Percentiles rank a stretch among this genome's conserved stretches.
These are phyloP conservation scores for Corylus avellana DNA, from an alignment of 306 rosid species.

Conservation along the genomic window DNA sequence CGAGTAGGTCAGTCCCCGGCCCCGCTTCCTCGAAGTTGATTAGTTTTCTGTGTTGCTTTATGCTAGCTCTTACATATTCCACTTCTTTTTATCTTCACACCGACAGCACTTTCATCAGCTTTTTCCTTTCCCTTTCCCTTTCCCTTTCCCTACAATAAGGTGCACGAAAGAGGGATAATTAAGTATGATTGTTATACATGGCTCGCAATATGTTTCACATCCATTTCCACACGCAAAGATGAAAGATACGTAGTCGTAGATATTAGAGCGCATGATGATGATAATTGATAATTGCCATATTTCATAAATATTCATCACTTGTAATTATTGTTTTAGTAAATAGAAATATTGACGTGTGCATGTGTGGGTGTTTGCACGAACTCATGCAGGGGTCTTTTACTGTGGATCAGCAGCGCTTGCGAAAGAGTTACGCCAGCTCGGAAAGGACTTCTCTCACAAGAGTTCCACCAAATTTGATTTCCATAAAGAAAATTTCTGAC, in stretches of 20 bases:
- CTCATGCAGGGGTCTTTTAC: conserved; percentile 64
- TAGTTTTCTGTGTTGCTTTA: neutral
- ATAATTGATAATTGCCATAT: no score
- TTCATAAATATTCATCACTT: neutral
- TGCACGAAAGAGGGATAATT: no score
- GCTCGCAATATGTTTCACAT: neutral
- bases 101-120: no score
- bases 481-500: conserved; percentile 58
- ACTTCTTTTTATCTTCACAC: neutral
- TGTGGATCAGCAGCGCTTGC: conserved; percentile 49
- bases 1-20: conserved; percentile 52
- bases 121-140: no score
- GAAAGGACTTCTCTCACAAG: conserved; percentile 54
- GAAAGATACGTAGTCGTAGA: neutral
- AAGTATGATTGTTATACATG: neutral
- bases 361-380: neutral
- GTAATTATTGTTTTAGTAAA: neutral
- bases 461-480: conserved; percentile 54
- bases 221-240: neutral
- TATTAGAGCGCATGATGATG: neutral
- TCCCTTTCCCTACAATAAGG: neutral
- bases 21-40: conserved; percentile 16
- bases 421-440: conserved; percentile 43
- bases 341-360: neutral
- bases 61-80: neutral